Conservation (phyloP, 805 yeast species). For the Nakazawaea wickerhamii region DNA sequence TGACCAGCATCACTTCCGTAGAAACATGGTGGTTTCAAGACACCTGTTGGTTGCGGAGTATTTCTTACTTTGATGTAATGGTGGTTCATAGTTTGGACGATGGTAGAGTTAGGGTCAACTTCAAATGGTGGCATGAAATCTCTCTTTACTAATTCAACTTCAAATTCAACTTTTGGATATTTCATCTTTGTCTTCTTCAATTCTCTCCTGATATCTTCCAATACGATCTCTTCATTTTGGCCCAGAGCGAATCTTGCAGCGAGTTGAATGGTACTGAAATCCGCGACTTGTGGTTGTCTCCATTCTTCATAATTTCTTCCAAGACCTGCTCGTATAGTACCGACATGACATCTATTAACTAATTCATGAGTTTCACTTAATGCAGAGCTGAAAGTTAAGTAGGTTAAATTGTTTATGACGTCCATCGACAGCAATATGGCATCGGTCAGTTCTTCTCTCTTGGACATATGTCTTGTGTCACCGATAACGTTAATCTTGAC, state of each 20-base stretch:
- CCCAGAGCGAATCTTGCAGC: constrained; percentile 30
- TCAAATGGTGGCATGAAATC: constrained; percentile 24
- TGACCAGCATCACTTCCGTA: constrained; percentile 24
- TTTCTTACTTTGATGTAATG: constrained; percentile 17
- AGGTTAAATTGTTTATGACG: constrained; percentile 21
- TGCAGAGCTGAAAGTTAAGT: constrained; percentile 23
- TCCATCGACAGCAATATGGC: constrained; percentile 26
- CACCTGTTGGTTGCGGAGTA: constrained; percentile 21
- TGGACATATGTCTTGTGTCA: constrained; percentile 28
- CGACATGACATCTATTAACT: constrained; percentile 26
- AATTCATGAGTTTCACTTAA: constrained; percentile 20
- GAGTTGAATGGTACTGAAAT: constrained; percentile 27
- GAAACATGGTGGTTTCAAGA: constrained; percentile 22
- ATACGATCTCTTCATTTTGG: constrained; percentile 21
- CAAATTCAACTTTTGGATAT: constrained; percentile 22
- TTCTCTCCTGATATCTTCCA: constrained; percentile 21
- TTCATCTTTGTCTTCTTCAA: constrained; percentile 20
- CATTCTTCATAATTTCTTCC: constrained; percentile 25
- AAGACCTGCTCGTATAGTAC: constrained; percentile 26
- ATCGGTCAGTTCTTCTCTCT: constrained; percentile 28
- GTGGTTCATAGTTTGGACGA: constrained; percentile 17
- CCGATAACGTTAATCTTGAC: constrained; percentile 25
- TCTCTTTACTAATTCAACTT: constrained; percentile 16
- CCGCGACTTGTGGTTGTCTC: constrained; percentile 29
- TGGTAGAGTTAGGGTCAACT: constrained; percentile 19